Base-by-base conservation (phyloP, 2,329 filamentous ascomycete genomes). In the Clonostachys solani region DNA sequence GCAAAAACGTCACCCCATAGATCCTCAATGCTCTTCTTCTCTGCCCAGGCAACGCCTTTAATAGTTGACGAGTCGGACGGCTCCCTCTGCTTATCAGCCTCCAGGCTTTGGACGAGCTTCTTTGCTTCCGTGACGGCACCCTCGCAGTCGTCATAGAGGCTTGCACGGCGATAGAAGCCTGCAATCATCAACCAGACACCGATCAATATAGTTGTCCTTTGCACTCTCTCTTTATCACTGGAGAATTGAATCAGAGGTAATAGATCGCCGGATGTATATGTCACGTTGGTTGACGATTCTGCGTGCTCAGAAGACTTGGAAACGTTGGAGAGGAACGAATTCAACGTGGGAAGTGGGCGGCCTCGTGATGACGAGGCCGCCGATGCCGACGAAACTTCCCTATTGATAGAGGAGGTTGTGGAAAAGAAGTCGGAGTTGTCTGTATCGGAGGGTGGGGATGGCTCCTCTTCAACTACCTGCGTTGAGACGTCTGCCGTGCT, bases 101-200 rank as follows among this genome's bases (percentile, higher is more conserved):
- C 89, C 12, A 96, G 75, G 1, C 69, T 72, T 53, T 86, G 76
- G 2, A 90, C 84, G 35, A 96, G 76, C 60, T 87, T 88, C 49
- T 83, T 77, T 2, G 92, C 94, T 71, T 97, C 94, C 12, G 83
- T 77, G 29, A 92, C 81, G 7, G 92, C 90, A 45, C 85, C 88
- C 55, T 81, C 81, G 12, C 88, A 84, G 62, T 97, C 92, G 17
- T 92, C 86, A 47, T 83, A 81, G 71, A 95, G 83, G 9, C 80
- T 80, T 8, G 92, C 89, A 46, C 90, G 81, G 29, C 90, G 82
- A 61, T 97, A 99, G 53, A 97, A 84, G 0, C 87, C 87, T 3
- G 90, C 87, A 51, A 96, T 90, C 61, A 94, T 86, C 9, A 96
- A 74, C 94, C 94, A 99, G 33, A 96, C 84, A 54, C 86, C 86